phyloP scores from a whole-genome alignment of 1,284 basidiomycete species.

The Trametes hirsuta region DNA sequence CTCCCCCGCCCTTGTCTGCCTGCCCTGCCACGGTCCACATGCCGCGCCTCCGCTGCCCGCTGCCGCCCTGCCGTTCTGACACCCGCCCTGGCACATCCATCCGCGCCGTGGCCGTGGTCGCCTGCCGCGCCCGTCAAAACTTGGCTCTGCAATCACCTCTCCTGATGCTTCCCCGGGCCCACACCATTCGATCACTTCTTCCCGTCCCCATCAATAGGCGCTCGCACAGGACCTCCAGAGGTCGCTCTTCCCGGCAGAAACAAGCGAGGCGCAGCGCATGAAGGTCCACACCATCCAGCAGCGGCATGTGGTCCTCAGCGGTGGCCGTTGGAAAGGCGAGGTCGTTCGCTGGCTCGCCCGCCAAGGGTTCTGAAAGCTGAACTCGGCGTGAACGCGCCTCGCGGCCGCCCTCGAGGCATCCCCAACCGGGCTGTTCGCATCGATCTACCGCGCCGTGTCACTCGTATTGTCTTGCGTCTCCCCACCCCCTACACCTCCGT shows the following conservation, averaged over 20 bases:
- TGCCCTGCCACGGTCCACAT: background rate
- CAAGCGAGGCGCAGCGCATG: slow-evolving; percentile 50
- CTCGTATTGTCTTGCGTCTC: too few species aligned
- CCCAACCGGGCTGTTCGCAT: too few species aligned
- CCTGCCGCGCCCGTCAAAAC: background rate
- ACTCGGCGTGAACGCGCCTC: too few species aligned
- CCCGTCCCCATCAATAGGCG: slow-evolving; percentile 38
- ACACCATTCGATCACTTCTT: background rate
- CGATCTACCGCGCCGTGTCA: too few species aligned
- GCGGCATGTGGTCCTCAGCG: slow-evolving; percentile 57
- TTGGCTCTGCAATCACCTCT: background rate
- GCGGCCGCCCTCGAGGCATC: too few species aligned
- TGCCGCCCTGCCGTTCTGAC: too few species aligned
- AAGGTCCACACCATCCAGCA: slow-evolving; percentile 48
- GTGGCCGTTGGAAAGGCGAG: slow-evolving; percentile 60
- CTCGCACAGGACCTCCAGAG: slow-evolving; percentile 54
- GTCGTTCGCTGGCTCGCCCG: slow-evolving; percentile 60
- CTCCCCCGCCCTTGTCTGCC: background rate
- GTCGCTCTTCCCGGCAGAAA: slow-evolving; percentile 48
- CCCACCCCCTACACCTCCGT: too few species aligned
- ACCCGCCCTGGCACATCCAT: background rate
- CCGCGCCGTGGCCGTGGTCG: background rate
- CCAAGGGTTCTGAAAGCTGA: slow-evolving; percentile 53
- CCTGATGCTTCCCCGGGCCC: background rate
- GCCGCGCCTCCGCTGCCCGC: too few species aligned